Base-by-base conservation (phyloP, 1,139 yeast genomes). In the Pneumocystis carinii region DNA sequence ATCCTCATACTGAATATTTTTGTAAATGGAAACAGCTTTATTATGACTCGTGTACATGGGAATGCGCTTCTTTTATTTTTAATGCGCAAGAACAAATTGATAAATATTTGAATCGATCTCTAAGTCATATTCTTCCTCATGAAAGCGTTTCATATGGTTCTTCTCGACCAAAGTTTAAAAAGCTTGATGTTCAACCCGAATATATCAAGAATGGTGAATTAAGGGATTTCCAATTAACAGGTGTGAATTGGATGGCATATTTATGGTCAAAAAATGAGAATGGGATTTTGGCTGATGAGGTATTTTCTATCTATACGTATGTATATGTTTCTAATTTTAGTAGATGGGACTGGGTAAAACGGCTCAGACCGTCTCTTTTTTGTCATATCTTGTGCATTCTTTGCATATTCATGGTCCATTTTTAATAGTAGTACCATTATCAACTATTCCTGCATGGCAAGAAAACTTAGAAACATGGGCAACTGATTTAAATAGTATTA, bases 241-340 rank as follows among this genome's bases (percentile, higher is more conserved):
- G 99, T 66, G 80, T 94, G 67, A 94, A 94, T 75, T 94, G 98
- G 99, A 94, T 94, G 98, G 98, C 98, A 0, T 94, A 90, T 72
- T 78, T 94, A 67, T 94, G 98, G 98, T 88, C 96, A 2, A 82
- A 97, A 72, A 89, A 92, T 74, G 97, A 92, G 75, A 94, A 92
- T 74, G 99, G 99, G 64, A 94, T 94, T 63, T 77, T 94, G 61
- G 98, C 99, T 5, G 99, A 94, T 77, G 99, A 94, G 62, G 66
- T 61, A 64, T 59, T 60, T 19, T 1, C 29, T 38, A 74, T 1
- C 29, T 38, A 74, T 37, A 17, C 19, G 3, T 10, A 24, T 15
- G 19, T 57, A 37, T 32, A 19, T n/a, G 14, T n/a, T n/a, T 10
- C 36, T 36, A 10, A 48, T 48, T 48, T 48, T 48, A 48, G 27